Evolutionary conservation across 495 filamentous ascomycete genomes (phyloP), one percentile per base, ranked within the genome.

Genomic region (Penicillium roqueforti): DNA sequence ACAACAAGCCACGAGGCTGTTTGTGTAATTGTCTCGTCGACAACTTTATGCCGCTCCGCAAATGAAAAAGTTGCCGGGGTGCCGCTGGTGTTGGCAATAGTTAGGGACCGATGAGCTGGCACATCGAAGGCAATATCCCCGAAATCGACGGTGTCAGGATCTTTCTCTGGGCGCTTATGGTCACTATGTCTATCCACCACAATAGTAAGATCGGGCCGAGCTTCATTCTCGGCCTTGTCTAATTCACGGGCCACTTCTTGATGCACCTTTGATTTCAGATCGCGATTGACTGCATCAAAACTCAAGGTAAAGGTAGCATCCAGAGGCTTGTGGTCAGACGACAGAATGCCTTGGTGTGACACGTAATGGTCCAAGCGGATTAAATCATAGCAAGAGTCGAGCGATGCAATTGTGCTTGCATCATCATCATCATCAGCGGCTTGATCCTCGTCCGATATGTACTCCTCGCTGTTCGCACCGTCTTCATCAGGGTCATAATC

Each of bases 321-420:
- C 9, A 97, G 64, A 0, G 95, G 95, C 67, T 99, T 99, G 67
- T 99, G 95, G 66, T 99, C 95, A 4, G 92, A 97, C 2, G 95
- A 95, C 11, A 87, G 77, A 13, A 97, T 83, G 22, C 87, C 81
- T 66, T 96, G 92, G 62, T 96, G 89, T 3, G 92, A 90, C 3
- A 84, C 82, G 67, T 99, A 99, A 50, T 82, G 78, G 40, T 92
- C 83, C 16, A 91, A 76, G 25, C 68, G 74, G 48, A 95, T 81
- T 23, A 76, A 72, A 25, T 85, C 74, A 18, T 67, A 48, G 0
- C 46, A 16, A 9, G 55, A 52, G 19, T 54, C 36, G 6, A 56
- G 43, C 2, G 63, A 61, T 36, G 60, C 51, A 23, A 53, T 25
- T 6, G 61, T 67, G 0, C 50, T 51, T 14, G 53, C 46, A 4